Evolutionary conservation across 169 alveolate genomes (phyloP), one percentile per base, ranked within the genome.

Genomic region (Plasmodium coatneyi): DNA sequence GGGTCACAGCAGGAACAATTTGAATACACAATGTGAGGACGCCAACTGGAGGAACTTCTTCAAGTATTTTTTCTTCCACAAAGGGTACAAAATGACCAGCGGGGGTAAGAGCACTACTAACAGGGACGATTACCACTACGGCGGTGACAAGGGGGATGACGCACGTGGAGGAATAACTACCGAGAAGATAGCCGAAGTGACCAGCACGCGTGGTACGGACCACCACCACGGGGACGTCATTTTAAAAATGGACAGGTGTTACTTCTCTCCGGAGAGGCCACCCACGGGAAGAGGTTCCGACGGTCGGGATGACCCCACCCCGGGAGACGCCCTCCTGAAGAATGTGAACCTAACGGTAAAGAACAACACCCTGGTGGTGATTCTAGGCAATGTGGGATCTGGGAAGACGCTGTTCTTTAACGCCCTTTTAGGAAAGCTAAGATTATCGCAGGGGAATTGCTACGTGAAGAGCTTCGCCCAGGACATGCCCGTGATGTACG

Each of bases 381-480:
- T 98, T 43, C 82, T 98, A 46, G 99, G 99, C 0, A 96, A 98
- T 83, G 96, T 98, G 28, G 99, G 99, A 5, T 97, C 98, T 5
- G 99, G 99, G 0, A 98, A 98, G 71, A 94, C 98, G 9, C 95
- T 98, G 1, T 91, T 98, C 32, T 79, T 97, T 19, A 96, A 97
- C 36, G 94, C 98, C 19, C 80, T 97, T 22, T 95, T 97, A 60
- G 96, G 98, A 6, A 16, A 91, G 7, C 56, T 80, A 30, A 91
- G 74, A 36, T 39, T 91, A 12, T 4, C 70, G 34, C 30, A 52
- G 2, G 95, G 95, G 6, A 46, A 5, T n/a, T 81, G 22, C n/a
- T 91, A 80, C 76, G 30, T 91, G 3, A 91, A 91, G 56, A 91
- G 39, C 76, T 60, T 80, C 74, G 14, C 74, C 34, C 28, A 95